Conservation (phyloP, 306 rosid species). For the Phaseolus lunatus region DNA sequence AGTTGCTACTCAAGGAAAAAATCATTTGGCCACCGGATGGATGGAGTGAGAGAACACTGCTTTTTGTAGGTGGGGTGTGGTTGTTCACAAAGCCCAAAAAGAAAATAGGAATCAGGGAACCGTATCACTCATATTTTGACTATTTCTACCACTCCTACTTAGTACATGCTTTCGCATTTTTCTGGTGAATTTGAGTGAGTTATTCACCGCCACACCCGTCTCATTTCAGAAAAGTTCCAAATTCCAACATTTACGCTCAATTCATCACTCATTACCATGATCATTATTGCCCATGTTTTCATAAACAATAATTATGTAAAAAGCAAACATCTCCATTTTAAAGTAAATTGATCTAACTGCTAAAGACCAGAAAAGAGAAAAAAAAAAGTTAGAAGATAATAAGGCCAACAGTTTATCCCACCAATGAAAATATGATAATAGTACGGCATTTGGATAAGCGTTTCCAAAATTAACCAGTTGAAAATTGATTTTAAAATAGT, state of each 20-base stretch:
- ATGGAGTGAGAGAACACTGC: neutral
- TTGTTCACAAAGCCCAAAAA: neutral
- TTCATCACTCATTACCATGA: neutral
- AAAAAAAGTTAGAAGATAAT: neutral
- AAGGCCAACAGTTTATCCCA: neutral
- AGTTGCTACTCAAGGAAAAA: neutral
- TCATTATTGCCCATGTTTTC: slow-evolving; percentile 37
- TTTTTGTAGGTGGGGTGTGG: neutral
- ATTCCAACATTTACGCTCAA: slow-evolving; percentile 12
- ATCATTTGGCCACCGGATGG: neutral
- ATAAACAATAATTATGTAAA: slow-evolving; percentile 26
- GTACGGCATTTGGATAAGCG: neutral
- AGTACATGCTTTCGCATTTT: slow-evolving; percentile 7
- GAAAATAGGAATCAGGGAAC: too few relatives aligned
- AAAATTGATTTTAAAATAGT: neutral
- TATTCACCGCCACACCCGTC: slow-evolving; percentile 1
- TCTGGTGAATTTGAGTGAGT: neutral
- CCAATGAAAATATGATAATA: neutral
- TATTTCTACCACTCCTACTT: slow-evolving; percentile 2
- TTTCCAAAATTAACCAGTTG: neutral
- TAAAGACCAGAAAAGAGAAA: neutral
- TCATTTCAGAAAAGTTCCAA: neutral
- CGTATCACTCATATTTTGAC: neutral
- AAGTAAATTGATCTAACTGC: slow-evolving; percentile 10
- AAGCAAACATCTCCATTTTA: neutral